phyloP scores from a whole-genome alignment of 306 rosid genomes.

The Vigna mungo region DNA sequence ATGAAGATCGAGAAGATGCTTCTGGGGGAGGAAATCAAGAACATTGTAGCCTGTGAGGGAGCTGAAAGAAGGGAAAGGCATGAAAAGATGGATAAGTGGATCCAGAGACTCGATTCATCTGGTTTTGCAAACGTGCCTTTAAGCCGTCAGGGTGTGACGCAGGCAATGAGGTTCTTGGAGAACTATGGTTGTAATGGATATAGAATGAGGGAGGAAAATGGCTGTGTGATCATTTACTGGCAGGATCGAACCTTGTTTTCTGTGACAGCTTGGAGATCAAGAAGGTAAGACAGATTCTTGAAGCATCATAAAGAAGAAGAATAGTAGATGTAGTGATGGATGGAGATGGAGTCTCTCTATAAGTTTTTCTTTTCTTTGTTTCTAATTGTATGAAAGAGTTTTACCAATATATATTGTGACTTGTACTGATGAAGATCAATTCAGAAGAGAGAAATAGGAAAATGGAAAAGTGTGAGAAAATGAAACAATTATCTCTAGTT shows the following conservation, averaged over 20 bases:
- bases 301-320: slow-evolving; percentile 21
- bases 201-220: slow-evolving; percentile 79
- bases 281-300: slow-evolving; percentile 52
- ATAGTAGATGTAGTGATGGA: slow-evolving; percentile 30
- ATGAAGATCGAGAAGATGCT: slow-evolving; percentile 89
- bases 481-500: slow-evolving; percentile 29
- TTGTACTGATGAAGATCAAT: slow-evolving; percentile 41
- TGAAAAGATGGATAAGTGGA: slow-evolving; percentile 82
- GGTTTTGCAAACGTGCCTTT: slow-evolving; percentile 69
- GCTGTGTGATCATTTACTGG: slow-evolving; percentile 73
- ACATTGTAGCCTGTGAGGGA: slow-evolving; percentile 91
- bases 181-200: slow-evolving; percentile 86
- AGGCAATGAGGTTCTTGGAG: slow-evolving; percentile 69
- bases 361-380: slow-evolving; percentile 33
- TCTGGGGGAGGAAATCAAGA: slow-evolving; percentile 86
- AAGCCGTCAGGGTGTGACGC: slow-evolving; percentile 77
- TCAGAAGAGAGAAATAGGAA: slow-evolving; percentile 22
- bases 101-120: slow-evolving; percentile 68
- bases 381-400: slow-evolving; percentile 45
- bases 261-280: slow-evolving; percentile 85
- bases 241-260: slow-evolving; percentile 82
- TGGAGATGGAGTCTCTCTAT: slow-evolving; percentile 36
- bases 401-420: slow-evolving; percentile 46
- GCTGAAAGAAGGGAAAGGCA: slow-evolving; percentile 85
- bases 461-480: slow-evolving; percentile 12